Evolutionary conservation across 2,329 filamentous ascomycete genomes (phyloP).

Genomic region (Fusarium sp.): DNA sequence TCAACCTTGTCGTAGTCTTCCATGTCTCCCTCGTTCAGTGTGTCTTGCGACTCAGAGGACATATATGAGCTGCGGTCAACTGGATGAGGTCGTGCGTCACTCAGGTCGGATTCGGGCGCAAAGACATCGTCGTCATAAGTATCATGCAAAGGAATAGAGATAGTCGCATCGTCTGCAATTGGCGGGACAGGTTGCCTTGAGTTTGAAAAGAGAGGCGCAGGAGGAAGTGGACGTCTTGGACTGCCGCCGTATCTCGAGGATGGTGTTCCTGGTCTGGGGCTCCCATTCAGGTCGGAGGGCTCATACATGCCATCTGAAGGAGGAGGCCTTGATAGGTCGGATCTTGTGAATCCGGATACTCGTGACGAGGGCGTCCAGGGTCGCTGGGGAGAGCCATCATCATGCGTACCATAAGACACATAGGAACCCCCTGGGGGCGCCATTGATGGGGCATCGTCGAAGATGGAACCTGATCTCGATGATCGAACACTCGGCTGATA

Average conservation of each 20-base stretch:
- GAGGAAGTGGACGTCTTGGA: slow-evolving; percentile 85
- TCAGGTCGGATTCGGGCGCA: slow-evolving; percentile 67
- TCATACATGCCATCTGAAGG: slow-evolving; percentile 81
- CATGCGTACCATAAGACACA: slow-evolving; percentile 60
- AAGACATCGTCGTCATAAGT: slow-evolving; percentile 77
- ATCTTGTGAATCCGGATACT: slow-evolving; percentile 60
- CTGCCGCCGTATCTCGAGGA: slow-evolving; percentile 90
- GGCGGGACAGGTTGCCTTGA: slow-evolving; percentile 60
- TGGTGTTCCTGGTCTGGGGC: slow-evolving; percentile 88
- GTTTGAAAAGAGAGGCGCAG: slow-evolving; percentile 83
- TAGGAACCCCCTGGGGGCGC: slow-evolving; percentile 73
- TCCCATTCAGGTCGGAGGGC: slow-evolving; percentile 88
- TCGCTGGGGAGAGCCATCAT: slow-evolving; percentile 61
- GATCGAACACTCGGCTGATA: slow-evolving; percentile 66
- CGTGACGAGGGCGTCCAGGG: slow-evolving; percentile 67
- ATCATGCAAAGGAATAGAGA: slow-evolving; percentile 75
- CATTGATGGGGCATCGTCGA: slow-evolving; percentile 68
- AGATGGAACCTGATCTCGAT: slow-evolving; percentile 59
- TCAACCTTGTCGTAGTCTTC: slow-evolving; percentile 69
- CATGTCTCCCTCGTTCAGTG: slow-evolving; percentile 59
- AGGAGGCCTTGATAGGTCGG: slow-evolving; percentile 68
- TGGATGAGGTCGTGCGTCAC: slow-evolving; percentile 61
- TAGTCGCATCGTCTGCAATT: slow-evolving; percentile 75
- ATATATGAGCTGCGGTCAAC: slow-evolving; percentile 67
- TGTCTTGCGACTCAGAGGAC: slow-evolving; percentile 61